These are phyloP conservation scores for Sinapis alba DNA, from an alignment of 441 rosid species.

Conservation along the genomic window DNA sequence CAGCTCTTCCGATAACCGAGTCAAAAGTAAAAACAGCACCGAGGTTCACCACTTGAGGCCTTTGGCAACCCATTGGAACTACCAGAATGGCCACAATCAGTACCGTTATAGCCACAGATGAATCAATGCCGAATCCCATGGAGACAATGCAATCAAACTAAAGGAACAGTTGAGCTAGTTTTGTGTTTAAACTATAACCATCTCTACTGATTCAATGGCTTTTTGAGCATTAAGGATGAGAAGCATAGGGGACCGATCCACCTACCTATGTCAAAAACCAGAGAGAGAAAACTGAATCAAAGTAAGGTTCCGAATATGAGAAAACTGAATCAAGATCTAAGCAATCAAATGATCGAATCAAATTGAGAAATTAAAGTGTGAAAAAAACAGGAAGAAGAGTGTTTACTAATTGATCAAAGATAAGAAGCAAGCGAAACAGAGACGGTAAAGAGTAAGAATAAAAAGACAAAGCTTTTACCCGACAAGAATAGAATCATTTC, in stretches of 20 bases:
- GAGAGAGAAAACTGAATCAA: too few relatives aligned
- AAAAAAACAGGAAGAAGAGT: not conserved
- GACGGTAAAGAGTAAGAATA: not conserved
- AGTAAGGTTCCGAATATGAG: not conserved
- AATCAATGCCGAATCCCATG: conserved; percentile 25
- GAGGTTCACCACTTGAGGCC: conserved; percentile 58
- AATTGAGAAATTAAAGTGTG: not conserved
- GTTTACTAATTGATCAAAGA: not conserved
- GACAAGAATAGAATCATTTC: too few relatives aligned
- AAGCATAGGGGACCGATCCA: conserved; percentile 40
- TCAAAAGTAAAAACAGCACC: conserved; percentile 73
- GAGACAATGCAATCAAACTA: conserved; percentile 14
- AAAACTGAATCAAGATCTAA: conserved; percentile 25
- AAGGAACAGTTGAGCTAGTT: conserved; percentile 17
- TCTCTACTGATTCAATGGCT: not conserved
- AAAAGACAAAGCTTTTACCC: conserved; percentile 15
- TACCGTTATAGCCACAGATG: conserved; percentile 14
- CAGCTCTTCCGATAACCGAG: conserved; percentile 81
- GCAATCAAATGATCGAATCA: conserved; percentile 1
- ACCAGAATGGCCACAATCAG: conserved; percentile 39
- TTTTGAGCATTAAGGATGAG: conserved; percentile 15
- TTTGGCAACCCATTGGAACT: conserved; percentile 50
- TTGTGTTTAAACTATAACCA: conserved; percentile 11
- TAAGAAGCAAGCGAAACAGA: conserved; percentile 18
- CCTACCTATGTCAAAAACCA: too few relatives aligned